Base-by-base conservation (phyloP, 148 eudicot genomes). In the Hydrangea macrophylla region DNA sequence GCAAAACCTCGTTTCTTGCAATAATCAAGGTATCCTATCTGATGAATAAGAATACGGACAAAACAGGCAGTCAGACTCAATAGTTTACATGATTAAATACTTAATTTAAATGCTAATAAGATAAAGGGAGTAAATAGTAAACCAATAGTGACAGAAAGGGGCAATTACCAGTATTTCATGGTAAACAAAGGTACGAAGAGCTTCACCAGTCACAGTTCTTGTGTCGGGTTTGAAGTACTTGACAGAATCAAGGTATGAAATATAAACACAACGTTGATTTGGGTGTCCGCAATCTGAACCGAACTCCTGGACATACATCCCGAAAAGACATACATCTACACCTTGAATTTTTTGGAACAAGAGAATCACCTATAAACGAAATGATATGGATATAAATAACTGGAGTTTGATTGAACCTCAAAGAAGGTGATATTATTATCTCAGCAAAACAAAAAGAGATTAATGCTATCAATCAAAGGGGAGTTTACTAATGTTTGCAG, bases 11-110 rank as follows among this genome's bases (percentile, higher is more conserved):
- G 77, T 80, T 73, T 88, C 83, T 92, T 92, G 88, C 98, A 90
- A 68, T 92, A 88, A 58, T 88, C 96, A 63, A 92, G 92, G 86
- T 92, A 92, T 70, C 93, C 98, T 78, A 86, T 64, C 97, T 92
- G 77, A 80, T 35, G 3, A 75, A 31, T 37, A 60, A 28, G 65
- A 60, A 22, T 67, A 40, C 22, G 15, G 26, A 42, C 45, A 70
- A 54, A 12, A 22, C 31, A 72, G 24, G 39, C 36, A 64, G 62
- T 28, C 70, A 53, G 55, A 22, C 20, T 63, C 28, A 17, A 9
- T 9, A 6, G 10, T 45, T 64, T 31, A 45, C 40, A 68, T 56
- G 12, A 22, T 37, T 26, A 9, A 44, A 44, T 8, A 61, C 10
- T 56, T 18, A 58, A 50, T 31, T 12, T 12, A 60, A 67, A 60